These are phyloP conservation scores for Chlorella sp. DNA, from an alignment of 139 green algal species.

Conservation along the genomic window DNA sequence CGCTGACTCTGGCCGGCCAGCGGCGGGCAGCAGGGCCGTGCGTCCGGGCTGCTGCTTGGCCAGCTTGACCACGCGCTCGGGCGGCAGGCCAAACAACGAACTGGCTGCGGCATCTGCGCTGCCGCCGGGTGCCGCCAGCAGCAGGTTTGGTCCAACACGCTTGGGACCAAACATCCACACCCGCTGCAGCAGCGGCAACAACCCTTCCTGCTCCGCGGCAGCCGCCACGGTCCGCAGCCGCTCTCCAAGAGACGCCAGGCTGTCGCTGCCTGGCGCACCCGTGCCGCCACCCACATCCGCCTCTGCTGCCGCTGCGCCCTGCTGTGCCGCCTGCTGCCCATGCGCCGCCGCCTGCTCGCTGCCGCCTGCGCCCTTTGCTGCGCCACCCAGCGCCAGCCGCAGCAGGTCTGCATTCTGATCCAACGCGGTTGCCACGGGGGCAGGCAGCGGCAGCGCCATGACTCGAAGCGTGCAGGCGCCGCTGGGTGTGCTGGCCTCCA, in stretches of 20 bases:
- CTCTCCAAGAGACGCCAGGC: conserved; percentile 26
- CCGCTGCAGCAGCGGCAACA: conserved; percentile 48
- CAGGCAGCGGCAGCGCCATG: conserved; percentile 72
- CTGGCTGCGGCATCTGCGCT: neutral
- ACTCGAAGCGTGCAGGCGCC: conserved; percentile 76
- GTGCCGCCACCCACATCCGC: neutral
- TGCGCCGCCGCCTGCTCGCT: neutral
- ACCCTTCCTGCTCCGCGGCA: neutral
- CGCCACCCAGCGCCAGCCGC: conserved; percentile 2
- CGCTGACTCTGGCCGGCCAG: neutral
- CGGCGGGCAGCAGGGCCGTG: neutral
- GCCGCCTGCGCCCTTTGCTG: neutral
- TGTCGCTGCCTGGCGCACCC: conserved; percentile 2
- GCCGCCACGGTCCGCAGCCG: neutral
- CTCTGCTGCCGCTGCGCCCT: neutral
- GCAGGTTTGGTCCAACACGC: conserved; percentile 83
- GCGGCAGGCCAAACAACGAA: conserved; percentile 61
- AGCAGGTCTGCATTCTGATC: conserved; percentile 69
- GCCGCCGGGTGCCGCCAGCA: conserved; percentile 56
- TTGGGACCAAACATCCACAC: conserved; percentile 90
- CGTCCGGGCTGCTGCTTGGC: conserved; percentile 34
- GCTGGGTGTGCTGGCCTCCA: conserved; percentile 84
- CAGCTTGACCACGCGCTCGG: conserved; percentile 43
- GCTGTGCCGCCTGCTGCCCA: neutral
- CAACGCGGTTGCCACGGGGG: conserved; percentile 59